phyloP scores from a whole-genome alignment of 768 basidiomycete species.

The Boletus rubescentipes region DNA sequence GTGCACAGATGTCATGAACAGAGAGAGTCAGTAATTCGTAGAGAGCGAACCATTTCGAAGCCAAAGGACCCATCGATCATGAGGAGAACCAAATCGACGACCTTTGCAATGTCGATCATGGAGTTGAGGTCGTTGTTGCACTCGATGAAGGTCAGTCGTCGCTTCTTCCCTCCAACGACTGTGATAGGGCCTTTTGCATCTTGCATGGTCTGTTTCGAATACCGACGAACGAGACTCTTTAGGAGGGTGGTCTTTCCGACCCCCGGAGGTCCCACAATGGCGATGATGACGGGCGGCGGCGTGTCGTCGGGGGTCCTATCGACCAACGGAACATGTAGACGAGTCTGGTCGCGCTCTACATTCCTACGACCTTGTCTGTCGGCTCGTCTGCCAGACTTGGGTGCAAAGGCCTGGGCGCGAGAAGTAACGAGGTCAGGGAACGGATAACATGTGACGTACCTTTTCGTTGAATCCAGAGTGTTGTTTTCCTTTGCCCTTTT shows the following conservation, averaged over 20 bases:
- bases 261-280: conserved; percentile 93
- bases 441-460: conserved; percentile 37
- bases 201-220: conserved; percentile 89
- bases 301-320: conserved; percentile 90
- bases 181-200: conserved; percentile 94
- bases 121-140: conserved; percentile 97
- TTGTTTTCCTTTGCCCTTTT: conserved; percentile 71
- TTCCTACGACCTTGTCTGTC: conserved; percentile 88
- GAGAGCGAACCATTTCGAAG: conserved; percentile 88
- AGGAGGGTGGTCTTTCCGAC: conserved; percentile 96
- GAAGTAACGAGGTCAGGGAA: background rate
- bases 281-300: conserved; percentile 92
- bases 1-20: background rate
- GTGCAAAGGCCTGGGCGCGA: conserved; percentile 73
- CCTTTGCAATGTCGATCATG: conserved; percentile 97
- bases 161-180: conserved; percentile 89
- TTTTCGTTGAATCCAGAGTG: conserved; percentile 89
- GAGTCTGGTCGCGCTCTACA: conserved; percentile 90
- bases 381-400: conserved; percentile 85
- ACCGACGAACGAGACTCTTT: conserved; percentile 86
- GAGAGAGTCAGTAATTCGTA: fast-evolving
- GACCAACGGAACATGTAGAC: conserved; percentile 94
- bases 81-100: conserved; percentile 92
- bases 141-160: conserved; percentile 93
- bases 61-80: conserved; percentile 99